Conservation (phyloP, 2,329 filamentous ascomycete genomes). For the Sporothrix schenckii region DNA sequence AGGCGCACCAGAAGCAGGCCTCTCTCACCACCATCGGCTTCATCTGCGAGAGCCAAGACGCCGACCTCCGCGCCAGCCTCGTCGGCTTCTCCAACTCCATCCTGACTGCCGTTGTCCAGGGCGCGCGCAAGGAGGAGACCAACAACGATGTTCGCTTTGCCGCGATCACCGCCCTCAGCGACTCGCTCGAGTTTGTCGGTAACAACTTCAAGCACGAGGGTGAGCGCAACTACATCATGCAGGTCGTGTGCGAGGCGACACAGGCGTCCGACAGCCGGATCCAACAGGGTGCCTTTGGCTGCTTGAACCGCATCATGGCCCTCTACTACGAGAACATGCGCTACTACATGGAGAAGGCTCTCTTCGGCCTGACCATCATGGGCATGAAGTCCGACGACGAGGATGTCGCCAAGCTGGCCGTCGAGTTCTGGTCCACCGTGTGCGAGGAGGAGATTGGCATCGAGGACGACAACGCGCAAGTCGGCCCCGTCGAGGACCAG, state of each 20-base stretch:
- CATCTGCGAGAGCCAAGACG: slow-evolving; percentile 94
- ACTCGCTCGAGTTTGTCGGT: slow-evolving; percentile 95
- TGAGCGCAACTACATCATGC: slow-evolving; percentile 99
- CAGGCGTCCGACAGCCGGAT: slow-evolving; percentile 89
- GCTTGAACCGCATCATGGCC: slow-evolving; percentile 97
- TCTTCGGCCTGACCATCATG: slow-evolving; percentile 95
- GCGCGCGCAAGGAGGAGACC: slow-evolving; percentile 92
- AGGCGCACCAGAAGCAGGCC: slow-evolving; percentile 87
- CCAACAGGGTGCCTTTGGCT: slow-evolving; percentile 94
- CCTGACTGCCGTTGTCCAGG: slow-evolving; percentile 94
- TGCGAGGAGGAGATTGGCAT: slow-evolving; percentile 98
- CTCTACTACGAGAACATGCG: slow-evolving; percentile 99
- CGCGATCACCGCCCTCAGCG: slow-evolving; percentile 89
- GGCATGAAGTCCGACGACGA: slow-evolving; percentile 99
- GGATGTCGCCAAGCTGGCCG: slow-evolving; percentile 95
- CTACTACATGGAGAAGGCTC: slow-evolving; percentile 99
- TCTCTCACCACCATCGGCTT: slow-evolving; percentile 97
- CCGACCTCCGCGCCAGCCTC: slow-evolving; percentile 78
- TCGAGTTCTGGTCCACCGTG: slow-evolving; percentile 99
- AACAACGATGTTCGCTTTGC: slow-evolving; percentile 89
- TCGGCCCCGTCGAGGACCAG: slow-evolving; percentile 64
- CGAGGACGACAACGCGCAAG: slow-evolving; percentile 90
- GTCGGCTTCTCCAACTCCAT: slow-evolving; percentile 94
- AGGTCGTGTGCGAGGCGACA: slow-evolving; percentile 98
- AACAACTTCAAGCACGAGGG: slow-evolving; percentile 99